These are phyloP conservation scores for Neurospora sp. DNA, from an alignment of 2,329 filamentous ascomycete species.

Conservation along the genomic window DNA sequence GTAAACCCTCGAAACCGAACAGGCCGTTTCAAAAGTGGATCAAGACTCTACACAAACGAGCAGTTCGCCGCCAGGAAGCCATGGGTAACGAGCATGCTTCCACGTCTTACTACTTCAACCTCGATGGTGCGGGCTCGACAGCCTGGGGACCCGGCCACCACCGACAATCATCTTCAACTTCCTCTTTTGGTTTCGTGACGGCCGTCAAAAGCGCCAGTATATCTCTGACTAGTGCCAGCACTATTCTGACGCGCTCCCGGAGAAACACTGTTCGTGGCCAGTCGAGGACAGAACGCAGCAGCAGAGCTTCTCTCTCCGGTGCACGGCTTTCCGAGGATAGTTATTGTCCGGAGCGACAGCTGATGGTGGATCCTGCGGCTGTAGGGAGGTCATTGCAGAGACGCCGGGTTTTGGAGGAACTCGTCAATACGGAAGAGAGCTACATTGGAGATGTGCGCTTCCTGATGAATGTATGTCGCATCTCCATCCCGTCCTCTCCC, in stretches of 20 bases:
- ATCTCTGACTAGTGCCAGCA: slow-evolving; percentile 63
- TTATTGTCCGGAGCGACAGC: slow-evolving; percentile 44
- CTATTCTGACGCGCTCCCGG: slow-evolving; percentile 49
- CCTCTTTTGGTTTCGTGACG: slow-evolving; percentile 71
- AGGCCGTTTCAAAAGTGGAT: slow-evolving; percentile 64
- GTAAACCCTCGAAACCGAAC: slow-evolving; percentile 9
- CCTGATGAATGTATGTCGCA: slow-evolving; percentile 61
- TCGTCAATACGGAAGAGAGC: slow-evolving; percentile 76
- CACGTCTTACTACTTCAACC: slow-evolving; percentile 25
- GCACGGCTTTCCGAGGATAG: slow-evolving; percentile 58
- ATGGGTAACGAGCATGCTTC: slow-evolving; percentile 15
- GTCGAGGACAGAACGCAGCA: slow-evolving; percentile 52
- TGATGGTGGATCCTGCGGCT: slow-evolving; percentile 54
- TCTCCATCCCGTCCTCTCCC: neutral
- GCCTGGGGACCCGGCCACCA: slow-evolving; percentile 22
- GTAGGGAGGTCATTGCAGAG: slow-evolving; percentile 63
- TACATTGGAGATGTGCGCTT: slow-evolving; percentile 85
- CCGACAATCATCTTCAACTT: slow-evolving; percentile 56
- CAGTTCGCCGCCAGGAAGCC: slow-evolving; percentile 28
- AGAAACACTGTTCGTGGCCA: slow-evolving; percentile 37
- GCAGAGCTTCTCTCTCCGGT: slow-evolving; percentile 48
- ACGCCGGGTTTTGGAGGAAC: slow-evolving; percentile 71
- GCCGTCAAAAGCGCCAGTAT: slow-evolving; percentile 72
- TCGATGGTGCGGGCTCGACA: slow-evolving; percentile 17
- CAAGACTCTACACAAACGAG: slow-evolving; percentile 54